A percentile compares a stretch with the other conserved stretches of the same genome.
Evolutionary conservation across 1,139 yeast genomes (phyloP).

Genomic region (Diutina scorzettiae): DNA sequence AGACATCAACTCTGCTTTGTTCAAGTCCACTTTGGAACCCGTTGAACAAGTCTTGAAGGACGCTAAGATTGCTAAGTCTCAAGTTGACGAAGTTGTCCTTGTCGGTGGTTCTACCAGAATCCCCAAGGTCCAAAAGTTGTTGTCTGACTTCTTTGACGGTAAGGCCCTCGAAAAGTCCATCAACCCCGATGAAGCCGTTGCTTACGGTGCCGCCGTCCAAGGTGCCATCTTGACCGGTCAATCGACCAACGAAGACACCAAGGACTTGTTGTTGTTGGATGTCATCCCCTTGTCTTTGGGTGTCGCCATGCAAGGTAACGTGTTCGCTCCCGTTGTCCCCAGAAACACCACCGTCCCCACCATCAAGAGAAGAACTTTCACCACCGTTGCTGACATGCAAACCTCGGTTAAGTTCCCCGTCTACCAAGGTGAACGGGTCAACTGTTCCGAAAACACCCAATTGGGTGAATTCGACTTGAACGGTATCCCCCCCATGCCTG

Average conservation of each 20-base stretch:
- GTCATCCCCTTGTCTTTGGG: conserved; percentile 98
- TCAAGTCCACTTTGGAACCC: conserved; percentile 13
- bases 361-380: conserved; percentile 98
- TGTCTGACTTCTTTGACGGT: conserved; percentile 28
- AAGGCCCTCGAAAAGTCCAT: conserved; percentile 37
- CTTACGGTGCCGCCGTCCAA: conserved; percentile 98
- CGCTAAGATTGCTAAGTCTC: conserved; percentile 27
- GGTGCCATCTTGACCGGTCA: conserved; percentile 95
- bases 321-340: conserved; percentile 98
- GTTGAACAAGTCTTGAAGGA: conserved; percentile 19
- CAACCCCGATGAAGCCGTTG: conserved; percentile 59
- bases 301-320: conserved; percentile 99
- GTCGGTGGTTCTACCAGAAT: conserved; percentile 33
- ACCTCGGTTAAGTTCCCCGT: conserved; percentile 99
- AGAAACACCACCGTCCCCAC: conserved; percentile 99
- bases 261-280: conserved; percentile 94
- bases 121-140: conserved; percentile 29
- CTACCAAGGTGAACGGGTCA: conserved; percentile 99
- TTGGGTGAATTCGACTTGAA: conserved; percentile 99
- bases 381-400: conserved; percentile 99
- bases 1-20: conserved; percentile 12
- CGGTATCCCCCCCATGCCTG: conserved; percentile 98
- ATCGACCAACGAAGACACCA: conserved; percentile 94
- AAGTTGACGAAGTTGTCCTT: conserved; percentile 25
- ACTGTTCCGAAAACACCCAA: conserved; percentile 98